phyloP scores from a whole-genome alignment of 1,139 yeast species.

The Suhomyces panamericanus region DNA sequence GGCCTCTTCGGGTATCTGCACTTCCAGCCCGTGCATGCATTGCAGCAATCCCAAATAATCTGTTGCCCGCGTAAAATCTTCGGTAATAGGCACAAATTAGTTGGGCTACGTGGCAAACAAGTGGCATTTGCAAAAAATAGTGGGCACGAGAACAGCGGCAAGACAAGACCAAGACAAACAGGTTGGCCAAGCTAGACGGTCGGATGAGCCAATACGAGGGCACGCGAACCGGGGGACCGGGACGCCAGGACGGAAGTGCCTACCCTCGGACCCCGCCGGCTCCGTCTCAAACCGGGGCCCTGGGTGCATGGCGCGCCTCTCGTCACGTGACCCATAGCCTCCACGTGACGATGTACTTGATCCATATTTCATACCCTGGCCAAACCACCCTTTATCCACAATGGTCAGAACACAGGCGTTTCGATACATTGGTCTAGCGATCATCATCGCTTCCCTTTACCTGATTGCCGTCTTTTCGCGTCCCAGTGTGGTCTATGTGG shows the following conservation, averaged over 20 bases:
- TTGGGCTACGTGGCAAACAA: background rate
- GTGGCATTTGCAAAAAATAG: background rate
- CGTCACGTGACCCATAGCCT: background rate
- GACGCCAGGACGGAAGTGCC: too few relatives aligned
- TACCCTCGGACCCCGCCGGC: too few relatives aligned
- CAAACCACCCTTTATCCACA: background rate
- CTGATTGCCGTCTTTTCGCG: background rate
- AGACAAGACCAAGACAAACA: background rate
- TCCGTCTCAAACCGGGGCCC: too few relatives aligned
- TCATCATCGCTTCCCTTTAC: background rate
- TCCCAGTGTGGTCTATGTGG: background rate
- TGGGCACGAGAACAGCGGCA: background rate
- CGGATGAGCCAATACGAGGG: background rate
- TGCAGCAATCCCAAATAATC: too few relatives aligned
- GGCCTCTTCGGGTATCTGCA: too few relatives aligned
- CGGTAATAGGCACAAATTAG: background rate
- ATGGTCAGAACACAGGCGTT: background rate
- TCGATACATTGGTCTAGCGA: background rate
- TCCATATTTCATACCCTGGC: background rate
- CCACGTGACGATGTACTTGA: background rate
- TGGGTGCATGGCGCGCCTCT: too few relatives aligned
- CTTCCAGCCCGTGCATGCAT: too few relatives aligned
- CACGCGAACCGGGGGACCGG: too few relatives aligned
- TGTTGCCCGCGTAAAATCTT: too few relatives aligned
- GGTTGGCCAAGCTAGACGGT: too few relatives aligned